These are phyloP conservation scores for Phytophthora kernoviae DNA, from an alignment of 352 stramenopile genomes.

Conservation along the genomic window DNA sequence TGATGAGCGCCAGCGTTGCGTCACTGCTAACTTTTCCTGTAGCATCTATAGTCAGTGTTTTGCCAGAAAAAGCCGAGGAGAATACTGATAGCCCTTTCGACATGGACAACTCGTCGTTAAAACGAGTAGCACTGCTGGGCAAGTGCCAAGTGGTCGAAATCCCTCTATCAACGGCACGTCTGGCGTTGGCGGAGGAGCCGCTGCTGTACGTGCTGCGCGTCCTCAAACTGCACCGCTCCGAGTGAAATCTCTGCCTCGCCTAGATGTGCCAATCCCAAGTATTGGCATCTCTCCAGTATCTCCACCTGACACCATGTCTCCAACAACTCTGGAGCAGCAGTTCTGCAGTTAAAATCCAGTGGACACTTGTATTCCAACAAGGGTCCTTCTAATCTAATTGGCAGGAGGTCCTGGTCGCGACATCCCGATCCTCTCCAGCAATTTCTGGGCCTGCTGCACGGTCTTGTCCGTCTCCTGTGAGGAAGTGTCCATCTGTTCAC, in stretches of 20 bases:
- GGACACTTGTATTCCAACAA: constrained; percentile 5
- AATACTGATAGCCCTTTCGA: constrained; percentile 9
- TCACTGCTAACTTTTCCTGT: constrained; percentile 20
- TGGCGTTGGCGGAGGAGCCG: constrained; percentile 1
- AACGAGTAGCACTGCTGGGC: constrained; percentile 49
- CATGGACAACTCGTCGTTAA: constrained; percentile 42
- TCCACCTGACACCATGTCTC: not conserved
- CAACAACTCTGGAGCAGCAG: constrained; percentile 1
- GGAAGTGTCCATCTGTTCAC: constrained; percentile 3
- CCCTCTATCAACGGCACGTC: constrained; percentile 6
- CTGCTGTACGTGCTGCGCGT: constrained; percentile 21
- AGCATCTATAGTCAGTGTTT: not conserved
- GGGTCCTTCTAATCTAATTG: constrained; percentile 7
- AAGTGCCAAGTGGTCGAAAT: constrained; percentile 36
- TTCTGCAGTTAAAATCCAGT: constrained; percentile 9
- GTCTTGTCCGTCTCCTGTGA: constrained; percentile 6
- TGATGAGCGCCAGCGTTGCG: constrained; percentile 21
- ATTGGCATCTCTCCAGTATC: not conserved
- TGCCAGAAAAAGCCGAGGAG: constrained; percentile 1
- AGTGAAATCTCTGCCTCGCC: constrained; percentile 52
- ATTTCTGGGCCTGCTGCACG: constrained; percentile 10
- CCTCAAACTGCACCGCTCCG: constrained; percentile 59
- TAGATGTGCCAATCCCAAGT: constrained; percentile 23
- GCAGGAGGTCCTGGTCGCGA: constrained; percentile 1
- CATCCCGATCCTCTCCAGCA: constrained; percentile 27